Base-by-base conservation (phyloP, 163 green algal genomes). In the Chlorella variabilis region DNA sequence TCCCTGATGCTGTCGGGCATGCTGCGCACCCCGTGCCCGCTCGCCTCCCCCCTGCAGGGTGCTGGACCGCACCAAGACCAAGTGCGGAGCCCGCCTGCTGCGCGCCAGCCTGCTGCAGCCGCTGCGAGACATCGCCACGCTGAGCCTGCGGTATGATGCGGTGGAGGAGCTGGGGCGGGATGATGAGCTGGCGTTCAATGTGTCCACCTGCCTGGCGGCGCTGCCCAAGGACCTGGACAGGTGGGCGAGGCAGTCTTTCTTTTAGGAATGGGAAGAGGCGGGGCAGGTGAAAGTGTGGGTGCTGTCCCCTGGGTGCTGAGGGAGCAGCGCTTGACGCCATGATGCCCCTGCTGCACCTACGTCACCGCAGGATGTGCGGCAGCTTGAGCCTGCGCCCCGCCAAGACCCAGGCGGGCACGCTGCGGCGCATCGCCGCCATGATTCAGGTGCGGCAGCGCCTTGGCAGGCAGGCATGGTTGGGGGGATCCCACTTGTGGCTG, bases 31-130 rank as follows among this genome's bases (percentile, higher is more conserved):
- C n/a, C n/a, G n/a, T n/a, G n/a, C n/a, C n/a, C n/a, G n/a, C n/a
- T n/a, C n/a, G n/a, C n/a, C n/a, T n/a, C n/a, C n/a, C n/a, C n/a
- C 33, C 67, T 79, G 59, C 80, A 91, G 81, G 71, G 80, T 90
- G 34, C 74, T 92, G 27, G 80, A 92, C 58, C 41, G 82, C 38
- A 90, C 83, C 27, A 86, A 82, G 34, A 92, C 87, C 11, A 77
- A 56, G 15, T 79, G 66, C 45, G 87, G 88, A 23, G 71, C 86
- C 0, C 45, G 66, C 23, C 56, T 89, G 33, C 83, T 90, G 42
- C 73, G 75, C 4, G 90, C 89, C 45, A 93, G 87, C 80, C 78
- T 97, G 61, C 83, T 97, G 78, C 93, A 97, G 86, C 93, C 93
- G 7, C 88, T 95, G 38, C 91, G 85, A 1, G 89, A 95, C 61